Conservation (phyloP, 768 basidiomycete genomes). For the Mrakia frigida region DNA sequence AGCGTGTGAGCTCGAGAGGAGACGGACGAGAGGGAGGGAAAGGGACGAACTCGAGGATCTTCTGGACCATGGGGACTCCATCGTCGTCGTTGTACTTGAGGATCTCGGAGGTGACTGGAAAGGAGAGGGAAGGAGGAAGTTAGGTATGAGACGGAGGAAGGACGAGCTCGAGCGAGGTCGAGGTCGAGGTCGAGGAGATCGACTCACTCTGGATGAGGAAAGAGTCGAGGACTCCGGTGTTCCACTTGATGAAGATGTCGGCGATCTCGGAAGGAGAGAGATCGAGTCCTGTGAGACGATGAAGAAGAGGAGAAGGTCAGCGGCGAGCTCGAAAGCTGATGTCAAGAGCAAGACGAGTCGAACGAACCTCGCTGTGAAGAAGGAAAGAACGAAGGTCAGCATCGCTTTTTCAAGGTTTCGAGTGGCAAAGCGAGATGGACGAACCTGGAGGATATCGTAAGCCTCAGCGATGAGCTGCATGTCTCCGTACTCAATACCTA, state of each 20-base stretch:
- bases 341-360: not conserved
- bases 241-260: conserved; percentile 80
- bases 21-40: not conserved
- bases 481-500: conserved; percentile 93
- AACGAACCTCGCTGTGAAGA: conserved; percentile 3
- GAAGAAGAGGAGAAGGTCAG: not conserved
- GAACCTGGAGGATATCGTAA: conserved; percentile 78
- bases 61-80: conserved; percentile 79
- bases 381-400: not conserved
- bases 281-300: conserved; percentile 65
- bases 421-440: not conserved
- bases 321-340: not conserved
- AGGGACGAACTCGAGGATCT: conserved; percentile 67
- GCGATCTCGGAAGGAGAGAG: conserved; percentile 83
- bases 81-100: conserved; percentile 96
- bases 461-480: conserved; percentile 99
- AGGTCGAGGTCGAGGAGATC: no score
- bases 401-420: not conserved
- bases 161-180: not conserved
- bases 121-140: not conserved
- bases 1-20: not conserved
- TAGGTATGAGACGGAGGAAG: not conserved
- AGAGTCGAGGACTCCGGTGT: conserved; percentile 98
- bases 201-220: conserved; percentile 83
- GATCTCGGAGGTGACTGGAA: conserved; percentile 66